These are phyloP conservation scores for Beta corolliflora DNA, from an alignment of 179 eudicot genomes.

Conservation along the genomic window DNA sequence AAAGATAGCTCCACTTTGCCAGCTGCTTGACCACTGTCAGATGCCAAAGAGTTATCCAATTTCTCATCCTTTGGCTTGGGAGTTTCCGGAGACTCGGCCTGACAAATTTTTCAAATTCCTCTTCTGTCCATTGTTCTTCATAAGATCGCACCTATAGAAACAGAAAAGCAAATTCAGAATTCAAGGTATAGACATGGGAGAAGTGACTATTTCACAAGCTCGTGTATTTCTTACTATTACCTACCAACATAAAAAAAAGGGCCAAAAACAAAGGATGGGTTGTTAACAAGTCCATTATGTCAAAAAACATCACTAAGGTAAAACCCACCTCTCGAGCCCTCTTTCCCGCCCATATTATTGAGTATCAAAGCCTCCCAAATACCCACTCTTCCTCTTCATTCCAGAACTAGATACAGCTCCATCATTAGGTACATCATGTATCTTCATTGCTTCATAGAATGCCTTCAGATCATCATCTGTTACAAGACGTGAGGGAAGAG, in stretches of 20 bases:
- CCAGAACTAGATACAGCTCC: slow-evolving; percentile 47
- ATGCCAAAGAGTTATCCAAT: slow-evolving; percentile 34
- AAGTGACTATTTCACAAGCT: slow-evolving; percentile 1
- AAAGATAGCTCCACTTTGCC: slow-evolving; percentile 36
- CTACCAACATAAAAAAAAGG: slow-evolving; percentile 6
- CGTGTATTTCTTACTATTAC: neutral
- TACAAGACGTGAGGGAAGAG: slow-evolving; percentile 81
- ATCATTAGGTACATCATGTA: slow-evolving; percentile 48
- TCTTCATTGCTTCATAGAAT: slow-evolving; percentile 82
- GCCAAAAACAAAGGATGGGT: neutral
- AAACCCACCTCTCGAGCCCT: slow-evolving; percentile 94
- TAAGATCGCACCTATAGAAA: slow-evolving; percentile 79
- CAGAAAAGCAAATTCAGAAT: slow-evolving; percentile 13
- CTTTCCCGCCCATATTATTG: slow-evolving; percentile 96
- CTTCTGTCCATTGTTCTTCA: slow-evolving; percentile 99
- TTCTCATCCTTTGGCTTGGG: slow-evolving; percentile 52
- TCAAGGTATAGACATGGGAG: neutral
- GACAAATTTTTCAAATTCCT: slow-evolving; percentile 96
- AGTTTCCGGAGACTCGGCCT: slow-evolving; percentile 67
- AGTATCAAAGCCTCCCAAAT: slow-evolving; percentile 72
- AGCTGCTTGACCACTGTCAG: slow-evolving; percentile 32
- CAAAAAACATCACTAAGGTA: slow-evolving; percentile 11
- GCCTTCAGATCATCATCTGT: slow-evolving; percentile 76
- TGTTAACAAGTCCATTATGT: slow-evolving; percentile 8
- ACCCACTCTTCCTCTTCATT: slow-evolving; percentile 71